These are phyloP conservation scores for Fusarium scirpi DNA, from an alignment of 2,329 filamentous ascomycete species.

Conservation along the genomic window DNA sequence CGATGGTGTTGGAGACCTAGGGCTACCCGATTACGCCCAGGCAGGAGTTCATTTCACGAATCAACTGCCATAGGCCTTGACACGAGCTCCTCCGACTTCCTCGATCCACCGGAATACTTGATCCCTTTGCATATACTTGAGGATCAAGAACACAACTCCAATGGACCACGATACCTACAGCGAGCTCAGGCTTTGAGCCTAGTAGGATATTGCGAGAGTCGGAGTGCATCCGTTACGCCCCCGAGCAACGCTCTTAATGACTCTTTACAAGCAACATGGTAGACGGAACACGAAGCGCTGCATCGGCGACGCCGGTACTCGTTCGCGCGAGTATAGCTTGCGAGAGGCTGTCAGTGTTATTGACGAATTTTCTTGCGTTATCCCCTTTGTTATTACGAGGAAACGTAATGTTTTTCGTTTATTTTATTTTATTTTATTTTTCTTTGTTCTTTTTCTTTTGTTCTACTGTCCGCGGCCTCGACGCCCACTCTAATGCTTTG, in stretches of 20 bases:
- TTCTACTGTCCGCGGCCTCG: conserved; percentile 34
- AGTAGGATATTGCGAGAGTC: conserved; percentile 19
- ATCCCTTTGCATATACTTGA: conserved; percentile 3
- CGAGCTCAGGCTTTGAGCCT: conserved; percentile 6
- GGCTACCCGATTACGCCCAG: conserved; percentile 34
- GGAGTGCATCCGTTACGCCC: conserved; percentile 28
- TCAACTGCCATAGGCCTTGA: conserved; percentile 13
- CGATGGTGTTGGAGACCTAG: conserved; percentile 48
- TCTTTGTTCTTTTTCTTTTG: conserved; percentile 26
- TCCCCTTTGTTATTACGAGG: conserved; percentile 46
- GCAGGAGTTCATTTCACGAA: conserved; percentile 25
- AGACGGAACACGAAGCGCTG: conserved; percentile 45
- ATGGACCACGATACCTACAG: conserved; percentile 6
- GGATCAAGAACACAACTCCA: neutral
- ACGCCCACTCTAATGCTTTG: conserved; percentile 45
- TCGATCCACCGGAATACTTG: conserved; percentile 25
- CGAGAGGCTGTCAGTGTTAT: conserved; percentile 34
- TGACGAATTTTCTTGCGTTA: conserved; percentile 46
- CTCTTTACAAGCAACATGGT: conserved; percentile 46
- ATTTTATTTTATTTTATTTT: conserved; percentile 24
- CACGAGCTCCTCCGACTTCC: conserved; percentile 14
- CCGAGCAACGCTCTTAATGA: conserved; percentile 46
- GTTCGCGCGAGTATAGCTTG: conserved; percentile 44
- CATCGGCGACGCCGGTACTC: conserved; percentile 42
- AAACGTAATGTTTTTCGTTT: conserved; percentile 45